These are phyloP conservation scores for Penicillium mononematosum DNA, from an alignment of 495 filamentous ascomycete species.

Conservation along the genomic window DNA sequence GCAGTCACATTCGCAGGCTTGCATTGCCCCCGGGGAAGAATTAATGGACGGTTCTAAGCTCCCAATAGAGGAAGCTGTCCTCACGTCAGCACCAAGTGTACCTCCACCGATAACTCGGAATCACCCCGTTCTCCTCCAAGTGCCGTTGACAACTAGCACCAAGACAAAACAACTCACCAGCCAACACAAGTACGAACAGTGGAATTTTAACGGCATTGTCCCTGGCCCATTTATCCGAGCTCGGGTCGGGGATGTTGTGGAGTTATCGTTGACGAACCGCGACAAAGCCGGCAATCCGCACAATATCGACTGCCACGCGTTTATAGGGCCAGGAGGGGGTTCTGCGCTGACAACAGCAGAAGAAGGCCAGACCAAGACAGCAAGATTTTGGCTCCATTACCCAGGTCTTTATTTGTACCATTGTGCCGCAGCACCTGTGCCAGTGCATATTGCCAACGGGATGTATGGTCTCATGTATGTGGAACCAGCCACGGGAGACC, in stretches of 20 bases:
- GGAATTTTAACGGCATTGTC: conserved; percentile 25
- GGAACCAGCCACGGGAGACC: conserved; percentile 7
- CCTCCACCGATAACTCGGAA: conserved; percentile 19
- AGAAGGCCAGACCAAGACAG: conserved; percentile 24
- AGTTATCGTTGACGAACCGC: conserved; percentile 19
- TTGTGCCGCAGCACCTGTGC: conserved; percentile 23
- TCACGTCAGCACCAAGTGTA: conserved; percentile 20
- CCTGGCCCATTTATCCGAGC: conserved; percentile 26
- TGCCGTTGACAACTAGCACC: conserved; percentile 14
- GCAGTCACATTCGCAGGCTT: no score
- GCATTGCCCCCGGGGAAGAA: no score
- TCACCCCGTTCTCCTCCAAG: conserved; percentile 17
- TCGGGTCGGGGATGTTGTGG: conserved; percentile 19
- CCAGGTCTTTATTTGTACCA: conserved; percentile 22
- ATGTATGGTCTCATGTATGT: conserved; percentile 19
- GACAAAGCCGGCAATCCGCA: conserved; percentile 23
- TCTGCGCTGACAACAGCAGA: conserved; percentile 18
- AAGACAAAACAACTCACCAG: conserved; percentile 18
- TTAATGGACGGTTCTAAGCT: neutral
- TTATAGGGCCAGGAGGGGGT: conserved; percentile 21
- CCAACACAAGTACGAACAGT: conserved; percentile 25
- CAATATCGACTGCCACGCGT: conserved; percentile 23
- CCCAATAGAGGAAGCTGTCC: conserved; percentile 15
- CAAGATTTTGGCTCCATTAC: conserved; percentile 12
- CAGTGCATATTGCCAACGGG: conserved; percentile 26